These are phyloP conservation scores for Coemansia sp. DNA, from an alignment of 192 early-diverging fungal species.

Conservation along the genomic window DNA sequence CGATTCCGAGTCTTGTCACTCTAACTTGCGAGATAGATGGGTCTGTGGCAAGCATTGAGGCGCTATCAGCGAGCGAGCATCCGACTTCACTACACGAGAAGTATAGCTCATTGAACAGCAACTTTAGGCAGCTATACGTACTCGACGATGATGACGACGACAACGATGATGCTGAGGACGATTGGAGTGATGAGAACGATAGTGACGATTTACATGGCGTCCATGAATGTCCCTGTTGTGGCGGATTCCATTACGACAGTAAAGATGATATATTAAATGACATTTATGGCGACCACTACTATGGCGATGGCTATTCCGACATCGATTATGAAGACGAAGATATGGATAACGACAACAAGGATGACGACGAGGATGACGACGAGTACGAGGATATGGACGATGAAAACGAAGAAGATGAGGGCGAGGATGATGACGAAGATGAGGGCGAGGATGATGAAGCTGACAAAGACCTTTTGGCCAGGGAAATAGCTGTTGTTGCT, in stretches of 20 bases:
- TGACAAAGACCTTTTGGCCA: neutral
- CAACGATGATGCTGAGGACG: neutral
- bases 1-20: neutral
- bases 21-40: neutral
- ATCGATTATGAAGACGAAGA: neutral
- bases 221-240: neutral
- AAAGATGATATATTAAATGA: neutral
- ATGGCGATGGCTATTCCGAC: neutral
- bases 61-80: neutral
- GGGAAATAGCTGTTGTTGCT: neutral
- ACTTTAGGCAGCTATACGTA: neutral
- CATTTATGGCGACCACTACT: neutral
- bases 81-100: neutral
- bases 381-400: neutral
- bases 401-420: neutral
- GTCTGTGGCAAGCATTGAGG: neutral
- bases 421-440: neutral
- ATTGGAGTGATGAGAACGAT: neutral
- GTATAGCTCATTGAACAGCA: neutral
- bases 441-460: neutral
- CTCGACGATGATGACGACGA: neutral
- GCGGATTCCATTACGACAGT: neutral
- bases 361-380: neutral
- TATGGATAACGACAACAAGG: neutral
- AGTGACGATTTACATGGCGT: neutral